Base-by-base conservation (phyloP, 208 protist genomes). In the Porcisia hertigi region DNA sequence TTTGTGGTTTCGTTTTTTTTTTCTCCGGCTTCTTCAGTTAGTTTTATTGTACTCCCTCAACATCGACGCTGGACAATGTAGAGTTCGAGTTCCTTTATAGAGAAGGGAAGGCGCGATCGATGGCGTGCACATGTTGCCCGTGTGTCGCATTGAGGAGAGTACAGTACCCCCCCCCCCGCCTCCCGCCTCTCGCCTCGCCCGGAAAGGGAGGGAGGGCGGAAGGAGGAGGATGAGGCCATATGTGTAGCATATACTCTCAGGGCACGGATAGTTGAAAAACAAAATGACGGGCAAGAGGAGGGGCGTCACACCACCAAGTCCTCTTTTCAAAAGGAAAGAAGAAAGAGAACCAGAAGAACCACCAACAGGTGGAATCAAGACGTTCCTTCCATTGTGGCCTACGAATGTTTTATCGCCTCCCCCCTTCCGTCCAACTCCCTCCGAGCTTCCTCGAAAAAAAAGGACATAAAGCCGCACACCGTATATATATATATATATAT, bases 401-500 rank as follows among this genome's bases (percentile, higher is more conserved):
- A 30, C 30, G 30, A 30, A 30, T 30, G 30, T 30, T 30, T 30
- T 30, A 30, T 30, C 30, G 30, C 30, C 30, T 30, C 30, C 0
- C 30, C 30, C 30, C 30, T 30, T 30, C 30, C 30, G 30, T 30
- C 30, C 30, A 30, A 30, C 30, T 30, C 30, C 30, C 30, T 30
- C 30, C 30, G 30, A 30, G 30, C 30, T 30, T 30, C 0, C 30
- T 30, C 30, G 30, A 30, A 30, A 30, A 30, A 30, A 30, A 30
- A 30, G 30, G 30, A 30, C 30, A 30, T 30, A 30, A 30, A 30
- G 0, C 30, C 30, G 30, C 7, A 69, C 49, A 4, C 20, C 59
- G 69, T 53, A 71, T 52, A 75, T 41, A 75, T 39, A 71, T 43
- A 78, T 54, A 78, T 39, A 63, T 49, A 65, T 18, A 69, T 39